Evolutionary conservation across 768 basidiomycete species (phyloP), one percentile per base, ranked within the genome.

Genomic region (Tricholoma matsutake): DNA sequence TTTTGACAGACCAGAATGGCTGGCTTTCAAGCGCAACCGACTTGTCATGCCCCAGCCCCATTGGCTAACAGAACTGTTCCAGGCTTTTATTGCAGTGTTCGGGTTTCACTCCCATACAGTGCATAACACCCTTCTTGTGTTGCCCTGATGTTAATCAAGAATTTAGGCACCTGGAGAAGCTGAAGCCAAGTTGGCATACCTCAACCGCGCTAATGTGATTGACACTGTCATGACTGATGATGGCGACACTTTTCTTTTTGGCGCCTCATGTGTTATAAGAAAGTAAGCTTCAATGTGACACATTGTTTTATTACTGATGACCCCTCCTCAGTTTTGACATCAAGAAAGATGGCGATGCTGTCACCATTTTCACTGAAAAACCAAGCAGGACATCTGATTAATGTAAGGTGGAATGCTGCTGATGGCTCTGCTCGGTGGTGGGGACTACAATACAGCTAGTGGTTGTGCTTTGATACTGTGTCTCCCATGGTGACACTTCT

Each of bases 371-470:
- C 28, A 52, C 52, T 18, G 25, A 20, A 22, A 54, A 13, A 29
- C 34, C 6, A 16, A 6, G 4, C 34, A 54, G 8, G 31, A 29
- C 1, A 59, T 63, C 2, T 20, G 16, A n/a, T 39, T 67, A 6
- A 63, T 56, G 14, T 52, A 54, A 14, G 73, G 78, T 35, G 86
- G 85, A 8, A 76, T 85, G 49, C 78, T 87, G 53, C 77, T 89
- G 6, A 81, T 88, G 13, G 87, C 81, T 2, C 75, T 89, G 4
- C 73, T 89, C 13, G 78, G 79, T 7, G 88, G 89, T 0, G 88
- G 88, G 1, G 88, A 90, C 67, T 91, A 90, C 62, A 77, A 83
- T 16, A 80, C 71, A 9, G 83, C 62, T 76, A 59, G 79, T 77
- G 81, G 80, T 57, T 60, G 76, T 63, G 18, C 54, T 16, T 28